These are phyloP conservation scores for Cynara cardunculus DNA, from an alignment of 129 eudicot species.

Conservation along the genomic window DNA sequence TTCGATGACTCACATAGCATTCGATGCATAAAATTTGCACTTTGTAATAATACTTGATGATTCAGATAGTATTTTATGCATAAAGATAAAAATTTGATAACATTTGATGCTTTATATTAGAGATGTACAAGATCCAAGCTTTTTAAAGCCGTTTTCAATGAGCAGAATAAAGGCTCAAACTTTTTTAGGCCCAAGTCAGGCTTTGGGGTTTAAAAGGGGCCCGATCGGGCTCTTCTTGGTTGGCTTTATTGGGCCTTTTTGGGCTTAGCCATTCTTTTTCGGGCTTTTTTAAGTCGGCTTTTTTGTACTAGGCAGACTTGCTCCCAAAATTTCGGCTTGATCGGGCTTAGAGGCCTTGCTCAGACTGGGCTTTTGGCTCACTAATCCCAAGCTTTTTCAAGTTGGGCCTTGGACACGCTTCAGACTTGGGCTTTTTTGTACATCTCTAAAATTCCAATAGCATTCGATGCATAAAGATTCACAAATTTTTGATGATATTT, in stretches of 20 bases:
- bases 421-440: too few species aligned
- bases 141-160: not conserved
- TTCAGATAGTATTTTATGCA: conserved; percentile 52
- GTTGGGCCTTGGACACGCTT: too few species aligned
- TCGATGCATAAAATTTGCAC: conserved; percentile 25
- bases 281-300: too few species aligned
- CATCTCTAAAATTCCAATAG: not conserved
- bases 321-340: too few species aligned
- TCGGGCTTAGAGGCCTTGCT: too few species aligned
- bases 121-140: too few species aligned
- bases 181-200: not conserved
- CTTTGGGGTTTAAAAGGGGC: not conserved
- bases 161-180: not conserved
- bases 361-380: too few species aligned
- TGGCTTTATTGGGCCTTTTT: not conserved
- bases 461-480: not conserved
- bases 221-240: not conserved
- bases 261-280: not conserved
- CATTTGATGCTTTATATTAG: too few species aligned
- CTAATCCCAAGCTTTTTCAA: too few species aligned
- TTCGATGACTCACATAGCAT: conserved; percentile 26
- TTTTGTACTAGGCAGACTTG: too few species aligned
- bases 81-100: too few species aligned
- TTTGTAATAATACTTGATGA: conserved; percentile 1
- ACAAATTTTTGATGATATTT: not conserved